These are phyloP conservation scores for Agastache rugosa DNA, from an alignment of 257 asterid species.

Conservation along the genomic window DNA sequence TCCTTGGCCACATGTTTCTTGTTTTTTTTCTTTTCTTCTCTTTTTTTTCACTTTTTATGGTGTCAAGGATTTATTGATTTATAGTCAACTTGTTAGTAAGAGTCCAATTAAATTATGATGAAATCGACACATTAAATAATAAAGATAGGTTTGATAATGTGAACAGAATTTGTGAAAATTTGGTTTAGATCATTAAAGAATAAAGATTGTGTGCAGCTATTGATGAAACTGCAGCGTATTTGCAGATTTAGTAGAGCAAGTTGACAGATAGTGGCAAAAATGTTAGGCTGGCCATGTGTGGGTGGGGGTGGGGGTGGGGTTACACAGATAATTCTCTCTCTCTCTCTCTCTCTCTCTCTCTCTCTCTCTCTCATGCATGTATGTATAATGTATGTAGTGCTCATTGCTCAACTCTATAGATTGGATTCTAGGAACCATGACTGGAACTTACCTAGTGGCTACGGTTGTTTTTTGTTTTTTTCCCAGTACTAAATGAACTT, in stretches of 20 bases:
- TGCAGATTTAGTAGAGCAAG: constrained; percentile 6
- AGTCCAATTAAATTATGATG: neutral
- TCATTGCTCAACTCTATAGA: neutral
- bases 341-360: neutral
- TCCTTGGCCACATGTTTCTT: constrained; percentile 34
- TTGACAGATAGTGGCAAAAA: constrained; percentile 25
- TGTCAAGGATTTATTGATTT: neutral
- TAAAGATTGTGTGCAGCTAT: neutral
- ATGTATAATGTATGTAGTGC: neutral
- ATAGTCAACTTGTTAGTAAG: neutral
- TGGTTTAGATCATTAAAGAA: neutral
- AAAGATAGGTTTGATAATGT: neutral
- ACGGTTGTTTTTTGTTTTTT: no score
- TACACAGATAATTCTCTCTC: no score
- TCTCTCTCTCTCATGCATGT: neutral
- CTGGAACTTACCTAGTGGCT: no score
- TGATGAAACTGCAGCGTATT: neutral
- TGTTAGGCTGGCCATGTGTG: constrained; percentile 36
- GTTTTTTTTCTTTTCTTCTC: neutral
- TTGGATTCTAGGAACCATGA: neutral
- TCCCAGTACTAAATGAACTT: no score
- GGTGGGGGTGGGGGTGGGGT: no score
- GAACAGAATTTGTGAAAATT: neutral
- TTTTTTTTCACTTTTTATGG: neutral
- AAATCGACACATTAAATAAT: neutral